Conservation (phyloP, 495 filamentous ascomycete genomes). For the Penicillium fimorum region DNA sequence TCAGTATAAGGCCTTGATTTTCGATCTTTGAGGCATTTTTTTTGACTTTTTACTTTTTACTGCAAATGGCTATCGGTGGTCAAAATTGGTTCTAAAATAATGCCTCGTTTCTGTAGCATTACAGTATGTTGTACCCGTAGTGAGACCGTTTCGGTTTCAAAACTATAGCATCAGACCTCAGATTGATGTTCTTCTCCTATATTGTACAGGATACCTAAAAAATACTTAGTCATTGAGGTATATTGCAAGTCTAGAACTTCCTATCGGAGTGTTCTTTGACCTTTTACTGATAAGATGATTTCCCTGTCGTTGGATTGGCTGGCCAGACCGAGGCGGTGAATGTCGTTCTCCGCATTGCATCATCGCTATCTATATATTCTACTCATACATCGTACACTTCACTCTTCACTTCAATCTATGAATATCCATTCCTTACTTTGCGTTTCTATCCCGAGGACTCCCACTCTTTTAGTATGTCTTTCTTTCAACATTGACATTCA, state of each 20-base stretch:
- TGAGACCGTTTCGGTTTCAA: neutral
- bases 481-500: neutral
- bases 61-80: neutral
- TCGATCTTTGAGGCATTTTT: neutral
- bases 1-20: conserved; percentile 4
- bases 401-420: too few relatives aligned
- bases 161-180: too few relatives aligned
- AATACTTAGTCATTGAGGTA: neutral
- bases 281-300: conserved; percentile 20
- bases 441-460: too few relatives aligned
- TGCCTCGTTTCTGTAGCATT: neutral
- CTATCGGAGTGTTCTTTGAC: neutral
- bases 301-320: conserved; percentile 18
- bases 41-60: neutral
- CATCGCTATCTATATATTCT: conserved; percentile 12
- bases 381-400: neutral
- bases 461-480: neutral
- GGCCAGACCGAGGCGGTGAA: conserved; percentile 26
- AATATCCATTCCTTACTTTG: too few relatives aligned
- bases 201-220: neutral
- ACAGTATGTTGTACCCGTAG: neutral
- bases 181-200: neutral
- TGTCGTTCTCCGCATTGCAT: conserved; percentile 29
- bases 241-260: conserved; percentile 2
- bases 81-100: neutral